Evolutionary conservation across 192 early-diverging fungal species (phyloP), one percentile per base, ranked within the genome.

Genomic region (Podila clonocystis): DNA sequence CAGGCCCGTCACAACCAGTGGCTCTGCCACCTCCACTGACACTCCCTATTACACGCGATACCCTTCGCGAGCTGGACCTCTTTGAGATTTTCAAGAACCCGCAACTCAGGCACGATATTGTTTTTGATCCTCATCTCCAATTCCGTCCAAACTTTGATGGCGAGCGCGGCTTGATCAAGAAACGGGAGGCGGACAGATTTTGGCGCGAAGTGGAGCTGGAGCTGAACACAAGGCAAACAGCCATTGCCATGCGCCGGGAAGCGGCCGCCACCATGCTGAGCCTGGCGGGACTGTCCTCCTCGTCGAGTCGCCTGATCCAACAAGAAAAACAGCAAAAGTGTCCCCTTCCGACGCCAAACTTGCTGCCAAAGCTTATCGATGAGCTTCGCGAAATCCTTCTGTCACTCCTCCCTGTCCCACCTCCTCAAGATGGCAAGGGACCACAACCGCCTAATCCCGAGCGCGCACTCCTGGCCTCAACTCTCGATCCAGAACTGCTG

Each of bases 111-210:
- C 96, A 97, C 71, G 96, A 97, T 76, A 87, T 97, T 60, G 85
- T 93, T 34, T 95, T 97, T 79, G 95, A 97, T 76, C 91, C 94
- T 5, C 91, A 95, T 72, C 89, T 97, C 28, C 91, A 94, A 77
- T 97, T 97, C 87, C 91, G 95, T 12, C 95, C 94, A 55, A 95
- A 95, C 83, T 85, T 90, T 22, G 91, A 93, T 63, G 94, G 95
- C 34, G 88, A 90, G 50, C 82, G 88, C 9, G 94, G 91, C 22
- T 79, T 88, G 58, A 62, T 82, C 29, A 94, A 94, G 74, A 74
- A 87, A 61, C 82, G 85, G n/a, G 87, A 90, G 24, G 85, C 88
- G 0, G 84, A 87, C 59, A 75, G 83, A 34, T 97, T 94, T 82
- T 97, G 96, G 96, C 72, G 82, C 0, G 87, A 85, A 12, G 85